Base-by-base conservation (phyloP, 1,139 yeast genomes). In the Debaryomycetaceae sp. region DNA sequence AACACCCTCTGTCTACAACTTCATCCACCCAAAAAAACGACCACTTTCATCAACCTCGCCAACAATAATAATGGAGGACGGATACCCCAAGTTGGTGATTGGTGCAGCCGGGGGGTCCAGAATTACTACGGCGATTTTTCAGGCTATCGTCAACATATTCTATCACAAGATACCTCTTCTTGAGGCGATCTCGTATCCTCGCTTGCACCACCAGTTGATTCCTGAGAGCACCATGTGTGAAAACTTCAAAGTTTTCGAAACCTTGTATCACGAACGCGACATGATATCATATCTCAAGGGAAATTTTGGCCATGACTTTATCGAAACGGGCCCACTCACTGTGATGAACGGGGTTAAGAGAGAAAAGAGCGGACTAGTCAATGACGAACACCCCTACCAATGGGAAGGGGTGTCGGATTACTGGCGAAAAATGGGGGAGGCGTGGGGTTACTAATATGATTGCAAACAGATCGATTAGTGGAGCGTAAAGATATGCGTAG, bases 71-170 rank as follows among this genome's bases (percentile, higher is more conserved):
- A 61, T 86, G 1, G 60, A 74, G 13, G 70, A 75, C 38, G 65
- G 66, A n/a, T 8, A 24, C 4, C 77, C 84, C 0, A 86, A 82
- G 44, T 51, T 85, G 27, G 72, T 83, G 3, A 71, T 89, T 39
- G 97, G 97, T 1, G 94, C 96, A 0, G 93, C 97, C 1, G 97
- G 98, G 6, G 97, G 97, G 0, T 82, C 94, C 11, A 65, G 94
- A 37, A 91, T 91, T 32, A 69, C 83, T n/a, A 85, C 95, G 0
- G 75, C 95, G 1, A 75, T 89, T 3, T 68, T 89, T 35, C 93
- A 88, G 49, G 89, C 91, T 0, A 72, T 91, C 18, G 66, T 83
- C 2, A 62, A 96, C 35, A 58, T 65, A 4, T 76, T 79, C 41
- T 75, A 74, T 50, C 71, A 76, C 46, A 55, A 70, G 3, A 50